These are phyloP conservation scores for Colletotrichum endophyticum DNA, from an alignment of 2,329 filamentous ascomycete genomes.

Conservation along the genomic window DNA sequence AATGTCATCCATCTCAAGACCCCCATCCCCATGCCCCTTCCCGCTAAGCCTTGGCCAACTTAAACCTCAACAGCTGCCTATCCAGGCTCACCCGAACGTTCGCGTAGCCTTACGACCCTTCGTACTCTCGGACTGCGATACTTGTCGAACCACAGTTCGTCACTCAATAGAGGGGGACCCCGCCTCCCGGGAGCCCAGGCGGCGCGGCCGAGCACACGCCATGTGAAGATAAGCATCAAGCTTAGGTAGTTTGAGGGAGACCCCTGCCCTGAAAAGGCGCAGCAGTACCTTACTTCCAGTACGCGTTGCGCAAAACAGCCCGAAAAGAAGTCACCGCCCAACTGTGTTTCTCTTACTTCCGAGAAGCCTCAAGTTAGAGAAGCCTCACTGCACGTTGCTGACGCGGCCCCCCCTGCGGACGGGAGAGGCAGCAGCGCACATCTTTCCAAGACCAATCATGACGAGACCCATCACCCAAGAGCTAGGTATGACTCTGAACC, in stretches of 20 bases:
- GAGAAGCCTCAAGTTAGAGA: background rate
- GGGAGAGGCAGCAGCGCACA: conserved; percentile 10
- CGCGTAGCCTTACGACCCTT: conserved; percentile 16
- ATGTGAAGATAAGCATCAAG: conserved; percentile 17
- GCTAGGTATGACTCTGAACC: background rate
- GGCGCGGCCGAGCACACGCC: conserved; percentile 4
- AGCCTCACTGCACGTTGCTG: conserved; percentile 11
- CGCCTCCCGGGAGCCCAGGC: background rate
- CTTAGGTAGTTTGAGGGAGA: background rate
- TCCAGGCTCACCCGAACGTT: background rate
- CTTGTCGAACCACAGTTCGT: conserved; percentile 6
- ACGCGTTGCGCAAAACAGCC: background rate
- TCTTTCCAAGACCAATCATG: background rate
- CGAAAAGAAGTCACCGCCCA: background rate
- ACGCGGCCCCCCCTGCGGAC: conserved; percentile 2
- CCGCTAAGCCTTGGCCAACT: background rate
- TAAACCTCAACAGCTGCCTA: background rate
- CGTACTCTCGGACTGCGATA: background rate
- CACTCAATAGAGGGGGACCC: background rate
- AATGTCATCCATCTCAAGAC: background rate
- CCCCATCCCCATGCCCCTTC: background rate
- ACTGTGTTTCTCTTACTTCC: background rate
- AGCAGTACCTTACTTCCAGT: background rate
- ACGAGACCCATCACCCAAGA: background rate
- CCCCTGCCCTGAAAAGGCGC: background rate